These are phyloP conservation scores for Dryas drummondii DNA, from an alignment of 306 rosid genomes.

Conservation along the genomic window DNA sequence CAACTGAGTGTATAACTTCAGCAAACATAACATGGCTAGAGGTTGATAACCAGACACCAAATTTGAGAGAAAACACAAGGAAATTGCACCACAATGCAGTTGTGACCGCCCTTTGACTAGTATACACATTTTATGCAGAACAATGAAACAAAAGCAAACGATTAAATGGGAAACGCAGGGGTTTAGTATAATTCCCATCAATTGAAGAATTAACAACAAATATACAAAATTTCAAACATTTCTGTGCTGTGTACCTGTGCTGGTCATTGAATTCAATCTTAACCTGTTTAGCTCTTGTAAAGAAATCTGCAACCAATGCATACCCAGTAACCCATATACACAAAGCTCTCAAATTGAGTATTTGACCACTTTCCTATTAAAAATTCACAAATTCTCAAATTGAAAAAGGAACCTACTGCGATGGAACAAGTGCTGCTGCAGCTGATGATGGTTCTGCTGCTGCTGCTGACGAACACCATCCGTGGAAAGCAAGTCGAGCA, in stretches of 20 bases:
- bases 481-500: constrained; percentile 29
- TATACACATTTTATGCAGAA: constrained; percentile 19
- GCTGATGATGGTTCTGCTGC: constrained; percentile 4
- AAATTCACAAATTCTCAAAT: neutral
- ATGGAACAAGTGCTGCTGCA: constrained; percentile 33
- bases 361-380: neutral
- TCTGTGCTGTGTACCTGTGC: constrained; percentile 52
- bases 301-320: constrained; percentile 40
- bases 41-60: constrained; percentile 79
- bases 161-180: neutral
- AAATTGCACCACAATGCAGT: constrained; percentile 99
- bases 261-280: constrained; percentile 63
- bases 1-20: constrained; percentile 85
- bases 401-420: constrained; percentile 43
- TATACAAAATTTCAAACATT: neutral
- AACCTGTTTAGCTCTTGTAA: constrained; percentile 75
- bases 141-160: neutral
- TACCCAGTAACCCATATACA: neutral
- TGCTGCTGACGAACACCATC: constrained; percentile 21
- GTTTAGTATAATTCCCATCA: neutral
- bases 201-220: neutral
- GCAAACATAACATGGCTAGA: constrained; percentile 96
- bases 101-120: constrained; percentile 89
- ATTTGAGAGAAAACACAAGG: constrained; percentile 95
- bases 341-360: neutral